Base-by-base conservation (phyloP, 345 rosid species). In the Populus pruinosa region DNA sequence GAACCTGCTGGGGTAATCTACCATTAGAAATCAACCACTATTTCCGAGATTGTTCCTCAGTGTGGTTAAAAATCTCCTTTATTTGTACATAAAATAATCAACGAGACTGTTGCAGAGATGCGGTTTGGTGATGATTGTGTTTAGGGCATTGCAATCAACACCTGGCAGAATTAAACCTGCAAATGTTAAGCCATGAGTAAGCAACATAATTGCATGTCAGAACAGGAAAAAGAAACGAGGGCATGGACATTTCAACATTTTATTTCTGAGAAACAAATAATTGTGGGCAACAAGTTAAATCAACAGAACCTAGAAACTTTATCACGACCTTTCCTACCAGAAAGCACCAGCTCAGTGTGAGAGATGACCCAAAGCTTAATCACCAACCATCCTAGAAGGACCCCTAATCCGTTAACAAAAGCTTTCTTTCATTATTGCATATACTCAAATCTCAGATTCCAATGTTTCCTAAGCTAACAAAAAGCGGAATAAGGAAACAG, bases 151-250 rank as follows among this genome's bases (percentile, higher is more conserved):
- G 70, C n/a, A 5, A 77, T 83, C 85, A 86, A 73, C 83, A 81
- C 76, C 66, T 81, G 29, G 73, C 79, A 64, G 88, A 83, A 44
- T 63, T 66, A 29, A 72, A 74, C 82, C 88, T 86, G 88, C 74
- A 81, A 64, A 71, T 62, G 21, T 2, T 1, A 39, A 20, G 33
- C 36, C 62, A 14, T 25, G 11, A 6, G 62, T 8, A 13, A 21
- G 33, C 63, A 75, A 20, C 41, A 65, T n/a, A 66, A 14, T 23
- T 41, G 35, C 55, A 68, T 39, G 27, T 20, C 47, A 11, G 44
- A 41, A 2, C 44, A 41, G 12, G 44, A 68, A 11, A 21, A 21
- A 13, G 0, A 39, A 39, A 21, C 8, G 8, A 2, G 43, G 14
- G 70, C 29, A 35, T 9, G 4, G 64, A 29, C 64, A 59, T 59